Percentiles rank a stretch among this genome's conserved stretches.
Evolutionary conservation across 2,329 filamentous ascomycete species (phyloP).

Genomic region (Pseudogymnoascus sp.): DNA sequence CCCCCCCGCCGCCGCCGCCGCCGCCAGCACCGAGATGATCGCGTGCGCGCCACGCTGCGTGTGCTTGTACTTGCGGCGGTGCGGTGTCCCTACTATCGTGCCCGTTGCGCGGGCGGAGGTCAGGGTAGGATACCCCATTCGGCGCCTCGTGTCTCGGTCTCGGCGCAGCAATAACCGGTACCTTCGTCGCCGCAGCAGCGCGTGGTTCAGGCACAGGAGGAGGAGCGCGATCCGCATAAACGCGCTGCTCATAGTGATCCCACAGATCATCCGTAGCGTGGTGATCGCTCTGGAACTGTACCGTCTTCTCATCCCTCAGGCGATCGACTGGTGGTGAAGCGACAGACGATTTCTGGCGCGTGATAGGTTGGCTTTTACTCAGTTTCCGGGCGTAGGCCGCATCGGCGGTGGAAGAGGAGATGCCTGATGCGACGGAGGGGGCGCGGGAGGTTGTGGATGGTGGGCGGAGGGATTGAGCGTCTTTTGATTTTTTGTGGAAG

Average conservation of each 20-base stretch:
- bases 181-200: not conserved
- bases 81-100: not conserved
- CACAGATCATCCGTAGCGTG: not conserved
- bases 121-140: not conserved
- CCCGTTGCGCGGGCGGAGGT: not conserved
- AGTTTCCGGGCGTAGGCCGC: not conserved
- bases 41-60: not conserved
- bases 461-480: not conserved
- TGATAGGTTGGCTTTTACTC: not conserved
- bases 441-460: too few relatives aligned
- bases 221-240: not conserved
- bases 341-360: not conserved
- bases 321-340: not conserved
- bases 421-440: not conserved
- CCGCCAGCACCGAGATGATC: not conserved
- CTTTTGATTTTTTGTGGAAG: not conserved
- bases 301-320: not conserved
- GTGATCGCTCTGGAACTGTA: not conserved
- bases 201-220: not conserved
- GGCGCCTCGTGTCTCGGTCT: not conserved
- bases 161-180: not conserved
- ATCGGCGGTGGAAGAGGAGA: not conserved
- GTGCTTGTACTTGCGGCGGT: not conserved
- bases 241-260: not conserved
- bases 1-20: not conserved